These are phyloP conservation scores for Glaciozyma martinii DNA, from an alignment of 768 basidiomycete species.

Conservation along the genomic window DNA sequence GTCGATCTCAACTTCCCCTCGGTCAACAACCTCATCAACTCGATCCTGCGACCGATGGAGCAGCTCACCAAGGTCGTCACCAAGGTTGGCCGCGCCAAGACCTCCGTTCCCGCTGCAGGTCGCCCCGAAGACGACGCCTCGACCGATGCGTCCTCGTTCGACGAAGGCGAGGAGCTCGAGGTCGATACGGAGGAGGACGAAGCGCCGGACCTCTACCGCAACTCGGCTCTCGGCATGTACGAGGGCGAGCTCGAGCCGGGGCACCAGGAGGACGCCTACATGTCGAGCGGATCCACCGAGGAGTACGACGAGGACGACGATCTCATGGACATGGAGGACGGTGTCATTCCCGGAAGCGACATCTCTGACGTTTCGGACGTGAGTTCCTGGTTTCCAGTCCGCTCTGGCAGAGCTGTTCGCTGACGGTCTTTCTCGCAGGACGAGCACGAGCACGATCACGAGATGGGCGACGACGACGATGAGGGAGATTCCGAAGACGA, in stretches of 20 bases:
- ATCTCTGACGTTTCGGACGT: conserved; percentile 3
- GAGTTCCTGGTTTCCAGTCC: background rate
- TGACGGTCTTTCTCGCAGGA: conserved; percentile 36
- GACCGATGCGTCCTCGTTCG: conserved; percentile 46
- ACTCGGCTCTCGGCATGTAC: conserved; percentile 87
- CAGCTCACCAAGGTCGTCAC: conserved; percentile 91
- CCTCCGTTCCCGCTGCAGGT: conserved; percentile 12
- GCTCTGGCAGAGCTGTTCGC: background rate
- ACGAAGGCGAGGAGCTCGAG: conserved; percentile 55
- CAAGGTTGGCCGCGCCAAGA: conserved; percentile 74
- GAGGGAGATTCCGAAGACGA: conserved; percentile 59
- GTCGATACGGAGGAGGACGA: conserved; percentile 55
- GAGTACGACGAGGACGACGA: conserved; percentile 33
- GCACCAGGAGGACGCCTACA: conserved; percentile 33
- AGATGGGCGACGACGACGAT: conserved; percentile 59
- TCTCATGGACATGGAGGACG: conserved; percentile 8
- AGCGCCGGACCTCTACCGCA: conserved; percentile 88
- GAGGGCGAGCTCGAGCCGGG: conserved; percentile 38
- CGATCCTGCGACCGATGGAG: conserved; percentile 80
- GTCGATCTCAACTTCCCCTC: conserved; percentile 94
- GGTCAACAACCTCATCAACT: conserved; percentile 71
- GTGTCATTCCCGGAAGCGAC: background rate
- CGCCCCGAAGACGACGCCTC: conserved; percentile 37
- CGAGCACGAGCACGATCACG: conserved; percentile 64
- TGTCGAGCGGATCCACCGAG: conserved; percentile 24